Conservation (phyloP, 257 asterid genomes). For the Lycium barbarum region DNA sequence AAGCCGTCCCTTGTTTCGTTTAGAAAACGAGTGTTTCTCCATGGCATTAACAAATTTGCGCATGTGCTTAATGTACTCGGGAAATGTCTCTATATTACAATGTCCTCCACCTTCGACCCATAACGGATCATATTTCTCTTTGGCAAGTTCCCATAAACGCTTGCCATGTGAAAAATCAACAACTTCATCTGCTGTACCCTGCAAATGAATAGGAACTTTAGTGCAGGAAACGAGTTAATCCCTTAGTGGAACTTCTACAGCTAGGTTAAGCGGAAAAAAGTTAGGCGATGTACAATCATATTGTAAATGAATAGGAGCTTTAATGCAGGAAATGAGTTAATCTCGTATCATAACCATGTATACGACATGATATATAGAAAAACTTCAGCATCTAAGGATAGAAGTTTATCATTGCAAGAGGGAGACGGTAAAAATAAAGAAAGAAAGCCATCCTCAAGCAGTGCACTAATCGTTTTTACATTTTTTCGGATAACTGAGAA, state of each 20-base stretch:
- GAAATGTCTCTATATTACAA: constrained; percentile 94
- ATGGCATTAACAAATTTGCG: constrained; percentile 77
- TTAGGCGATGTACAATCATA: not conserved
- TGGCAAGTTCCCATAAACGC: constrained; percentile 93
- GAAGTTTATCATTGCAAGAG: not conserved
- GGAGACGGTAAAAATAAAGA: not conserved
- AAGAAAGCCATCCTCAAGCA: not conserved
- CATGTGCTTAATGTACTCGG: constrained; percentile 86
- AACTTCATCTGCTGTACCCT: constrained; percentile 92
- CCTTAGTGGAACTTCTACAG: not conserved
- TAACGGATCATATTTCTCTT: constrained; percentile 90
- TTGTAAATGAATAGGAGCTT: not conserved
- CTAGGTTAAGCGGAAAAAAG: not conserved
- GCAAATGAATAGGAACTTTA: constrained; percentile 28
- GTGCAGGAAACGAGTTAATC: not conserved
- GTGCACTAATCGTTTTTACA: not conserved
- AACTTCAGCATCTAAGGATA: not conserved
- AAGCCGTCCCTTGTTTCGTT: constrained; percentile 49
- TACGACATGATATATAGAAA: not conserved
- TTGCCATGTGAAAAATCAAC: constrained; percentile 95
- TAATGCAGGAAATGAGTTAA: not conserved
- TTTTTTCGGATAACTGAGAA: too few species aligned
- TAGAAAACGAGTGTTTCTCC: constrained; percentile 88
- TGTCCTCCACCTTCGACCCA: constrained; percentile 99
- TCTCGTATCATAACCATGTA: not conserved